Evolutionary conservation across 371 early-diverging fungal genomes (phyloP).

Genomic region (Apophysomyces variabilis): DNA sequence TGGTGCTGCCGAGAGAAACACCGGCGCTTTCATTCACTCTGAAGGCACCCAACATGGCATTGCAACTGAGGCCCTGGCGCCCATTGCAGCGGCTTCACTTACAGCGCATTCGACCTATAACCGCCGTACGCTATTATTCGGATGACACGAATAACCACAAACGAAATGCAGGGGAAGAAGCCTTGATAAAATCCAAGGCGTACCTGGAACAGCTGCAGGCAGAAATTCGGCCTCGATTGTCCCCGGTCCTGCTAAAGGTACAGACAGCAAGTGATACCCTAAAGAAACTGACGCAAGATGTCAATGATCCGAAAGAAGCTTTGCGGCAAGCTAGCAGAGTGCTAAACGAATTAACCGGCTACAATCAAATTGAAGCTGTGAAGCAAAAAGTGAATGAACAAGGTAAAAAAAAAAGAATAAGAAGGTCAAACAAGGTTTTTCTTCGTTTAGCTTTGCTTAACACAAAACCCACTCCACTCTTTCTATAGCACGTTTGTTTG

Average conservation of each 20-base stretch:
- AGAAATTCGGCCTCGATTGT: constrained; percentile 33
- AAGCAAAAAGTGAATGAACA: constrained; percentile 73
- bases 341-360: constrained; percentile 86
- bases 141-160: not conserved
- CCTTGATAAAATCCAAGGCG: constrained; percentile 6
- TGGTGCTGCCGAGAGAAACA: too few species aligned
- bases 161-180: not conserved
- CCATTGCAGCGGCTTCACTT: not conserved
- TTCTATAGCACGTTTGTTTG: constrained; percentile 54
- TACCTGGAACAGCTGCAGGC: constrained; percentile 37
- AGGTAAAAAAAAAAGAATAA: constrained; percentile 42
- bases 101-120: not conserved
- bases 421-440: constrained; percentile 1
- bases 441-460: not conserved
- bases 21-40: too few species aligned
- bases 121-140: not conserved
- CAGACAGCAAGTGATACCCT: constrained; percentile 34
- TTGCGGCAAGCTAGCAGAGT: constrained; percentile 50
- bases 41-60: not conserved
- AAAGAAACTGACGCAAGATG: constrained; percentile 39
- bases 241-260: constrained; percentile 33
- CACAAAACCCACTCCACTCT: too few species aligned
- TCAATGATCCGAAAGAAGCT: constrained; percentile 55
- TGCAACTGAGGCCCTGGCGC: not conserved
- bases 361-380: constrained; percentile 73